Evolutionary conservation across 805 yeast species (phyloP).

Genomic region (Candida vaughaniae): DNA sequence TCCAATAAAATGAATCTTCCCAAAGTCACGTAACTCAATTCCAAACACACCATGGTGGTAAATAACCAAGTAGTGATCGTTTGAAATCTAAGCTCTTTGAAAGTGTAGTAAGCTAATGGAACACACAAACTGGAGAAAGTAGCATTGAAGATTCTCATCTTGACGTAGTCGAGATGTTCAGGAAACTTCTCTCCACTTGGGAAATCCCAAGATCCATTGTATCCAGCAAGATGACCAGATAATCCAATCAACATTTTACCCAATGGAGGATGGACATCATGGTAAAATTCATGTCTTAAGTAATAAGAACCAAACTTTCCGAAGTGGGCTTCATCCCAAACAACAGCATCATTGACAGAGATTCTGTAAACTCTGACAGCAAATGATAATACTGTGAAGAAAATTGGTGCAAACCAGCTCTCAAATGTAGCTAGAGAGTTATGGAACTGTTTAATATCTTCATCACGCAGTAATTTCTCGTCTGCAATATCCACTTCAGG

Average conservation of each 20-base stretch:
- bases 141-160: slow-evolving; percentile 74
- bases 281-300: slow-evolving; percentile 74
- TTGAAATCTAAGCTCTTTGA: slow-evolving; percentile 53
- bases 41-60: slow-evolving; percentile 62
- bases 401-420: slow-evolving; percentile 52
- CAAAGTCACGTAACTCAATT: slow-evolving; percentile 65
- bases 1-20: slow-evolving; percentile 76
- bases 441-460: slow-evolving; percentile 26
- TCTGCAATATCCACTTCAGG: slow-evolving; percentile 16
- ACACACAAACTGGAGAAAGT: slow-evolving; percentile 63
- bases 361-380: slow-evolving; percentile 62
- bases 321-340: slow-evolving; percentile 92
- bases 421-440: slow-evolving; percentile 29
- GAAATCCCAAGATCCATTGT: slow-evolving; percentile 73
- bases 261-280: slow-evolving; percentile 85
- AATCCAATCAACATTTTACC: slow-evolving; percentile 80
- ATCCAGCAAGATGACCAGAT: slow-evolving; percentile 80
- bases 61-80: slow-evolving; percentile 58
- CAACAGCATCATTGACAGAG: slow-evolving; percentile 56
- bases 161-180: slow-evolving; percentile 54
- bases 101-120: slow-evolving; percentile 71
- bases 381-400: slow-evolving; percentile 69
- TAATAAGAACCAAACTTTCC: slow-evolving; percentile 85
- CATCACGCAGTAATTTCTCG: slow-evolving; percentile 18
- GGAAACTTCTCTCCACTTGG: slow-evolving; percentile 67